Percentiles rank a stretch among this genome's conserved stretches.
phyloP scores from a whole-genome alignment of 768 basidiomycete genomes.

The Tylopilus rubrobrunneus region DNA sequence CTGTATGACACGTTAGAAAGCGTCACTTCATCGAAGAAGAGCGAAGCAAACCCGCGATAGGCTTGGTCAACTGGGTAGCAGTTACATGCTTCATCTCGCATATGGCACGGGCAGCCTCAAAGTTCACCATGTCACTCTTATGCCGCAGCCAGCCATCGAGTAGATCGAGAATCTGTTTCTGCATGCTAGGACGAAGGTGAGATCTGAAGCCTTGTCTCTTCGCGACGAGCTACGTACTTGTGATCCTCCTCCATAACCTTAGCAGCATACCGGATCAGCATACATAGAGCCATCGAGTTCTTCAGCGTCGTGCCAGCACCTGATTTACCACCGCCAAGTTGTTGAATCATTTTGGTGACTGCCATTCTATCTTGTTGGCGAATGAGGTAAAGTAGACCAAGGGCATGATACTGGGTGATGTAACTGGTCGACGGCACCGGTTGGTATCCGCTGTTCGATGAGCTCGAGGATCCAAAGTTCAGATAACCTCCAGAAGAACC shows the following conservation, averaged over 20 bases:
- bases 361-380: constrained; percentile 99
- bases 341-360: constrained; percentile 98
- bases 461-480: constrained; percentile 58
- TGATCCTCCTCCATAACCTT: constrained; percentile 99
- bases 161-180: constrained; percentile 89
- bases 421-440: constrained; percentile 84
- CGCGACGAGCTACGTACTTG: constrained; percentile 59
- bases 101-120: constrained; percentile 95
- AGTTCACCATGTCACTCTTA: constrained; percentile 99
- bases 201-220: neutral
- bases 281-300: constrained; percentile 96
- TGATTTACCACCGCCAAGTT: constrained; percentile 85
- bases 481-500: constrained; percentile 59
- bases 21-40: neutral
- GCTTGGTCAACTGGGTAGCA: constrained; percentile 71
- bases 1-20: constrained; percentile 38
- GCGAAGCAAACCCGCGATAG: constrained; percentile 72
- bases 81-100: constrained; percentile 92
- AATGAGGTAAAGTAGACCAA: constrained; percentile 91
- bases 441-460: constrained; percentile 61
- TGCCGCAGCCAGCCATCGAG: constrained; percentile 94
- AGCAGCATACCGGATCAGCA: constrained; percentile 97
- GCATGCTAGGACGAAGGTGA: constrained; percentile 51
- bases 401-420: constrained; percentile 95
- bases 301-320: constrained; percentile 81